A percentile compares a stretch with the other conserved stretches of the same genome.
phyloP scores from a whole-genome alignment of 1,284 basidiomycete species.

The Ceratobasidium sp. region DNA sequence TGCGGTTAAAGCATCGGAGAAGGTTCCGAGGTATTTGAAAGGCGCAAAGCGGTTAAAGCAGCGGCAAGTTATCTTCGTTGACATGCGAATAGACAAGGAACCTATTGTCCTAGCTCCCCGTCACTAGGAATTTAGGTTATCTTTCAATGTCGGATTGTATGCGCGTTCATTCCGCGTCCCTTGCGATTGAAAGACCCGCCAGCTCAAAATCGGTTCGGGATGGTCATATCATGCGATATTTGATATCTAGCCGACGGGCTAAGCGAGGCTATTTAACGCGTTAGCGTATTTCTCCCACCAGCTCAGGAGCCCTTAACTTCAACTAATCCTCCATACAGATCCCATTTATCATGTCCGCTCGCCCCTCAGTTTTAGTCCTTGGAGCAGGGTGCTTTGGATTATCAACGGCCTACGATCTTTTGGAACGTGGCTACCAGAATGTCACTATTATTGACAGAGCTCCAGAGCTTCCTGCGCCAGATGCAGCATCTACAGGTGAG shows the following conservation, averaged over 20 bases:
- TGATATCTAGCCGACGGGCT: neutral
- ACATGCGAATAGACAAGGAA: neutral
- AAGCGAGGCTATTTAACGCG: neutral
- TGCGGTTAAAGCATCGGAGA: no score
- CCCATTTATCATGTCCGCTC: constrained; percentile 4
- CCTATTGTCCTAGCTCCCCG: neutral
- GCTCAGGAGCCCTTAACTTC: neutral
- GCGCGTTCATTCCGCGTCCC: neutral
- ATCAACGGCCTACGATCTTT: constrained; percentile 85
- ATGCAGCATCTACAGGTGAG: constrained; percentile 76
- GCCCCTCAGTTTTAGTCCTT: constrained; percentile 70
- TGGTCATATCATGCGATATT: neutral
- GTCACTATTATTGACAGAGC: constrained; percentile 83
- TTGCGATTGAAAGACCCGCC: no score
- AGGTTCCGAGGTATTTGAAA: no score
- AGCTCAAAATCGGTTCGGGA: neutral
- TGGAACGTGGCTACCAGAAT: constrained; percentile 72
- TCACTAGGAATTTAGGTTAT: neutral
- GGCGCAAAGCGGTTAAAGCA: neutral
- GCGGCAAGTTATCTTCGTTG: neutral
- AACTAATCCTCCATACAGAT: no score
- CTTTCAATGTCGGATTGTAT: neutral
- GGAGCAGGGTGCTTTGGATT: constrained; percentile 91
- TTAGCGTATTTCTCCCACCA: neutral
- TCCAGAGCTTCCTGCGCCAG: constrained; percentile 73